phyloP scores from a whole-genome alignment of 805 yeast genomes.

The Sporopachydermia quercuum region DNA sequence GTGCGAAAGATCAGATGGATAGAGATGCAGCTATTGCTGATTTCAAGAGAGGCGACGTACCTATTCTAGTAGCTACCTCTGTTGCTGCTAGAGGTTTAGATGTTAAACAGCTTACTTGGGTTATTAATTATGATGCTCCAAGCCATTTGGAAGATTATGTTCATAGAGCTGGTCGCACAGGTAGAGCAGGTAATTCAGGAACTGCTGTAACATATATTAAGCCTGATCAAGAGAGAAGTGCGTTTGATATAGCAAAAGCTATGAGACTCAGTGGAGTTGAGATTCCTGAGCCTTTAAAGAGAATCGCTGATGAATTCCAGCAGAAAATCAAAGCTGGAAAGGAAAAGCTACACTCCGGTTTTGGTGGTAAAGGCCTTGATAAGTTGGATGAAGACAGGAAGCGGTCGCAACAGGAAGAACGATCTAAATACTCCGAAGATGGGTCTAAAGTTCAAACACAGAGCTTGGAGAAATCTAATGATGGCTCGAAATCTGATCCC shows the following conservation, averaged over 20 bases:
- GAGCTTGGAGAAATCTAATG: slow-evolving; percentile 5
- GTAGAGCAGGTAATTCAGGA: slow-evolving; percentile 77
- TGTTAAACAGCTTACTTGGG: slow-evolving; percentile 72
- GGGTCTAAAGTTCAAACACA: slow-evolving; percentile 13
- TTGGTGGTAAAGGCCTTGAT: slow-evolving; percentile 86
- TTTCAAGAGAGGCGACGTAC: slow-evolving; percentile 43
- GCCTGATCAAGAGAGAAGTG: slow-evolving; percentile 43
- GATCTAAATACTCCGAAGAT: slow-evolving; percentile 29
- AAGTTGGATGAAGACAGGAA: slow-evolving; percentile 52
- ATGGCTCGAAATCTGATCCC: slow-evolving; percentile 4
- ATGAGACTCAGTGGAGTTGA: slow-evolving; percentile 40
- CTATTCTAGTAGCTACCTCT: slow-evolving; percentile 75
- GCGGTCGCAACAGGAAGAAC: slow-evolving; percentile 32
- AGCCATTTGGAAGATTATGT: slow-evolving; percentile 90
- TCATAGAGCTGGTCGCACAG: slow-evolving; percentile 93
- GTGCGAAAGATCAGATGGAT: slow-evolving; percentile 81
- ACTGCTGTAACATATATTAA: slow-evolving; percentile 60
- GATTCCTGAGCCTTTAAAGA: slow-evolving; percentile 34
- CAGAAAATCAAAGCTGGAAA: slow-evolving; percentile 53
- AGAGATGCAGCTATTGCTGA: slow-evolving; percentile 59
- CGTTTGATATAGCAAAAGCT: slow-evolving; percentile 57
- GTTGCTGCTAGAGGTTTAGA: slow-evolving; percentile 92
- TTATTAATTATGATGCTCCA: slow-evolving; percentile 71
- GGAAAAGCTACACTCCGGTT: slow-evolving; percentile 55
- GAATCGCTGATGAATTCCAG: slow-evolving; percentile 40